Base-by-base conservation (phyloP, 2,329 filamentous ascomycete genomes). In the Hypomyces perniciosus region DNA sequence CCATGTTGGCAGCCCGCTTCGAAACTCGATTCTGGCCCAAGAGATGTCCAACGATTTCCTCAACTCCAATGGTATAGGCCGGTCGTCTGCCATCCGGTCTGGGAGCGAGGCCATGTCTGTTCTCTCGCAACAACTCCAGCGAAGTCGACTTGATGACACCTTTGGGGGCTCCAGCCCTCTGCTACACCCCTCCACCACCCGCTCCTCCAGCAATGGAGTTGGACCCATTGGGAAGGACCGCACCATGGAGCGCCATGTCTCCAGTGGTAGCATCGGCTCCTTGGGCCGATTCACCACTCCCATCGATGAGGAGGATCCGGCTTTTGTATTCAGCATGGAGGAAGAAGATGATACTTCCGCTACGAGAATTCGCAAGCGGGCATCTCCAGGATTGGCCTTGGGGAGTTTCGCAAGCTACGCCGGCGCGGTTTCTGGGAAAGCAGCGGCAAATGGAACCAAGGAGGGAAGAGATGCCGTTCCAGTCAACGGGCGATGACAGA, bases 261-360 rank as follows among this genome's bases (percentile, higher is more conserved):
- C 80, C 58, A 81, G 75, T 50, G 75, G 75, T 30, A 83, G 80
- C 57, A 76, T 81, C 58, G 73, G 76, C 57, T 80, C 78, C 44
- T 74, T 68, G 37, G 79, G 78, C 20, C 72, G 81, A 12, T 83
- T 83, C 62, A 81, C 81, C 2, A 84, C 80, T 1, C 81, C 81
- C 3, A 84, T 85, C 54, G 81, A 84, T 53, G 81, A 84, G 61
- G 81, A 85, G 58, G 80, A 84, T 50, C 72, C 78, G 4, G 76
- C 80, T 28, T 83, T 84, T 56, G 78, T 85, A 10, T 85, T 85
- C 62, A 79, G 72, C 60, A 84, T 85, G 81, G 81, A 85, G 57
- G 79, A 82, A 50, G 79, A 80, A 28, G 78, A 79, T 26, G 79
- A 82, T 31, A 68, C 75, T 26, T 69, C 75, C 35, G 66, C 66